A percentile compares a stretch with the other conserved stretches of the same genome.
phyloP scores from a whole-genome alignment of 768 basidiomycete genomes.

The Galerina sulciceps region DNA sequence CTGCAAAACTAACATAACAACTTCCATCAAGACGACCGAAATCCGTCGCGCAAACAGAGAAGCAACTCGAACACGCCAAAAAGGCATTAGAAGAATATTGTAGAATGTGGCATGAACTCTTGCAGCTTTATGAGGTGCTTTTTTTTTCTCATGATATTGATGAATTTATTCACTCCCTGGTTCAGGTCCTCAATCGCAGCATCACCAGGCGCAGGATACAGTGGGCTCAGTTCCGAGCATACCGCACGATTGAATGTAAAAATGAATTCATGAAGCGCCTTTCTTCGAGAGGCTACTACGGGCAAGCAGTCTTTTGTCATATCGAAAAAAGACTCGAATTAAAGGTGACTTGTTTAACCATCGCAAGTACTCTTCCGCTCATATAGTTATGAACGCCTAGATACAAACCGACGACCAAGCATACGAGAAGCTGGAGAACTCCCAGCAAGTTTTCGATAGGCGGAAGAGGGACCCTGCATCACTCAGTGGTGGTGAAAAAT shows the following conservation, averaged over 20 bases:
- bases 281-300: conserved; percentile 7
- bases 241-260: not conserved
- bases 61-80: conserved; percentile 2
- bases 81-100: not conserved
- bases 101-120: not conserved
- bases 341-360: not conserved
- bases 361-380: not conserved
- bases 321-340: not conserved
- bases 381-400: not conserved
- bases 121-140: not conserved
- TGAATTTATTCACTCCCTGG: not conserved
- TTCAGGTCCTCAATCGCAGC: not conserved
- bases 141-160: not conserved
- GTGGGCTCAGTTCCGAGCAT: not conserved
- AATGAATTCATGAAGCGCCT: conserved; percentile 4
- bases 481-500: conserved; percentile 10
- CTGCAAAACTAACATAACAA: too few species aligned
- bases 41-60: not conserved
- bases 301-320: not conserved
- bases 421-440: not conserved
- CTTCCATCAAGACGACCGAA: not conserved
- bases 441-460: not conserved
- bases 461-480: conserved; percentile 6
- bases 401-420: conserved; percentile 4
- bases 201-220: not conserved